These are phyloP conservation scores for Geotrichum bryndzae DNA, from an alignment of 1,139 yeast species.

Conservation along the genomic window DNA sequence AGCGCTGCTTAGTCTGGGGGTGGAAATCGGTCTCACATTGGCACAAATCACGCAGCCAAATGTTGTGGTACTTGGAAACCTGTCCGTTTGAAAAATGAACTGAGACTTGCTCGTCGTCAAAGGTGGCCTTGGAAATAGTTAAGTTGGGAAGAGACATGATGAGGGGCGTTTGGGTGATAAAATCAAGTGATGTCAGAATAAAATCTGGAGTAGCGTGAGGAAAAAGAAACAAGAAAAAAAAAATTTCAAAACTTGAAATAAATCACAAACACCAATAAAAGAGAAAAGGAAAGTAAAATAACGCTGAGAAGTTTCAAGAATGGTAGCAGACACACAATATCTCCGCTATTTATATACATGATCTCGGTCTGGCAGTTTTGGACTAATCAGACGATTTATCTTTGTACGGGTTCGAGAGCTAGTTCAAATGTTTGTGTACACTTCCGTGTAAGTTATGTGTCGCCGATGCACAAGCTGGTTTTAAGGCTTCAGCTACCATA, in stretches of 20 bases:
- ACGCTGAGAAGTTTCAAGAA: no score
- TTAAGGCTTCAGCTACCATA: neutral
- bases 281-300: neutral
- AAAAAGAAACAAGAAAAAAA: neutral
- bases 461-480: neutral
- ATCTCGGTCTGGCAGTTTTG: neutral
- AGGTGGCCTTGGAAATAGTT: conserved; percentile 13
- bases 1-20: conserved; percentile 56
- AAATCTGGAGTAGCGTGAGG: neutral
- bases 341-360: neutral
- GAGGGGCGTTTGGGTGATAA: neutral
- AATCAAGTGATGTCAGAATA: neutral
- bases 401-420: neutral
- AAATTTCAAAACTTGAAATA: neutral
- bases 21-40: conserved; percentile 59
- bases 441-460: conserved; percentile 14
- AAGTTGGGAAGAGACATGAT: neutral
- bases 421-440: neutral
- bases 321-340: no score
- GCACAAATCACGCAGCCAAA: conserved; percentile 71
- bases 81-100: conserved; percentile 34
- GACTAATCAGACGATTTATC: neutral
- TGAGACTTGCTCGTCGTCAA: conserved; percentile 28
- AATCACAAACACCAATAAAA: neutral
- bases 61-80: conserved; percentile 40